Base-by-base conservation (phyloP, 495 filamentous ascomycete species). In the Pseudevernia furfuracea region DNA sequence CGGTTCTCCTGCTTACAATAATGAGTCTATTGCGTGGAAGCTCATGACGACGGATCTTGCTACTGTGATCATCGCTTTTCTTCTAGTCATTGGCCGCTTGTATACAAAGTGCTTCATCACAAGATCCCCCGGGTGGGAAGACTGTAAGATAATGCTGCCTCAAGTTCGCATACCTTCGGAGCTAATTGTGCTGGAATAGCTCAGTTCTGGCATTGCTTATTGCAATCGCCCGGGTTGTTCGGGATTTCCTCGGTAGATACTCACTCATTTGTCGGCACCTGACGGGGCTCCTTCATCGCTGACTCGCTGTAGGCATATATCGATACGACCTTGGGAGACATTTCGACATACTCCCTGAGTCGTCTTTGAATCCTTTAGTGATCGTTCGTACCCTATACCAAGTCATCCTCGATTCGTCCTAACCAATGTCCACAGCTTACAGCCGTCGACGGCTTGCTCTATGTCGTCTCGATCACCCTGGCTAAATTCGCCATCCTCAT, bases 101-200 rank as follows among this genome's bases (percentile, higher is more conserved):
- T 61, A 55, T 8, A 62, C 59, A 0, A 66, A 62, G 37, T 32
- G 30, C 34, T 36, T 25, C 15, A 37, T 61, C 2, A 61, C 59
- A 3, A 52, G 41, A 17, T 21, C 44, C n/a, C 58, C 59, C 9
- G 64, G 64, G 14, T 66, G 64, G 64, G 64, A 66, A n/a, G 64
- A 66, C 25, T 62, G 52, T 38, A 61, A 0, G 41, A 9, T 25
- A 14, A 1, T 41, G 5, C 21, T 41, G 3, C 6, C 4, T 41
- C n/a, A 32, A 14, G 4, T 25, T 38, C 17, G 1, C 6, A 2
- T 15, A 12, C 4, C 5, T 41, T 19, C 5, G 19, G 17, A 4
- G 36, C 57, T 59, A 10, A 59, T 32, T 0, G 3, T 9, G 11
- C 1, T n/a, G 57, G 23, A 25, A 43, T 21, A 59, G 12, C 17